phyloP scores from a whole-genome alignment of 1,284 basidiomycete species.

The Sanghuangporus baumii region DNA sequence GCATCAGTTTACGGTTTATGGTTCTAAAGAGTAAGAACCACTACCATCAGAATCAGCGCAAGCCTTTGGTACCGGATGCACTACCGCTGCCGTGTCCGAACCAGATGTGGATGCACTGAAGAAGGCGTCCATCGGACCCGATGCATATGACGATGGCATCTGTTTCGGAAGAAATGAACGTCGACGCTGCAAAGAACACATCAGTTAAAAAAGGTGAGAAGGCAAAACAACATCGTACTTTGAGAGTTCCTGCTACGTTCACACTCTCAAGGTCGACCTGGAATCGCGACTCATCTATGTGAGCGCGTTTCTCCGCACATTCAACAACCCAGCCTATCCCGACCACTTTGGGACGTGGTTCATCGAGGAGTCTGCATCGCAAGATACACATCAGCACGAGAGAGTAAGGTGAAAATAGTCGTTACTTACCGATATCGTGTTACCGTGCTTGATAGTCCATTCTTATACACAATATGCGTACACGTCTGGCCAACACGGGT shows the following conservation, averaged over 20 bases:
- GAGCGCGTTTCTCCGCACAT: constrained; percentile 66
- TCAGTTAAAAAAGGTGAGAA: background rate
- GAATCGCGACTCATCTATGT: constrained; percentile 63
- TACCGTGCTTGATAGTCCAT: constrained; percentile 74
- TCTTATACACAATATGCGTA: constrained; percentile 90
- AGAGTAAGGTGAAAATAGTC: background rate
- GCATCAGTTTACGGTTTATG: background rate
- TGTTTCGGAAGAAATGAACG: constrained; percentile 67
- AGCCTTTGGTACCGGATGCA: background rate
- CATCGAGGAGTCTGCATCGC: constrained; percentile 44
- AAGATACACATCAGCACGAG: background rate
- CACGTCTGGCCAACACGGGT: constrained; percentile 66
- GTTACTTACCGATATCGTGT: constrained; percentile 61
- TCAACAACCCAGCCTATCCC: constrained; percentile 91
- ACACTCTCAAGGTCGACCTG: constrained; percentile 63
- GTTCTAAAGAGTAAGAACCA: background rate
- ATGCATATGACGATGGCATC: constrained; percentile 27
- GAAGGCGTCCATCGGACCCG: constrained; percentile 16
- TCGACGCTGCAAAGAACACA: constrained; percentile 34
- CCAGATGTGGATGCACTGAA: background rate
- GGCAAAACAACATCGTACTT: constrained; percentile 38
- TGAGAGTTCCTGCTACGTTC: constrained; percentile 60
- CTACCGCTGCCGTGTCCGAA: background rate
- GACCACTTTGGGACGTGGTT: constrained; percentile 73
- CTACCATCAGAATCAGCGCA: constrained; percentile 5